A percentile compares a stretch with the other conserved stretches of the same genome.
phyloP scores from a whole-genome alignment of 768 basidiomycete species.

The Trametes cubensis region DNA sequence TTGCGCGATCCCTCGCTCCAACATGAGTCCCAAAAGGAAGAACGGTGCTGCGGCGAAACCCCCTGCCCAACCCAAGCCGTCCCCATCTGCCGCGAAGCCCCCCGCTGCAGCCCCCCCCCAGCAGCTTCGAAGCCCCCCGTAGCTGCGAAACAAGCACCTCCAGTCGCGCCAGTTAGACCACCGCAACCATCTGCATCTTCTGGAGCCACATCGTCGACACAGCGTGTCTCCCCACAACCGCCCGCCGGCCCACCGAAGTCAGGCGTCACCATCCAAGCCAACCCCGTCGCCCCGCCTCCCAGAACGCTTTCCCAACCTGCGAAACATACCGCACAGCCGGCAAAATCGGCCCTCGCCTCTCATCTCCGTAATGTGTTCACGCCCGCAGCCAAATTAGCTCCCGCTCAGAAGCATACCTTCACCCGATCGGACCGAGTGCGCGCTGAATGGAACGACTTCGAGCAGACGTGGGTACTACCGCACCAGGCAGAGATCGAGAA shows the following conservation, averaged over 20 bases:
- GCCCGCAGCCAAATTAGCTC: background rate
- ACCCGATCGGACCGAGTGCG: slow-evolving; percentile 21
- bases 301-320: slow-evolving; percentile 9
- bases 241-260: slow-evolving; percentile 5
- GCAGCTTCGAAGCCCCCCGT: slow-evolving; percentile 1
- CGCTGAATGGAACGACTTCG: slow-evolving; percentile 17
- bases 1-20: slow-evolving; percentile 7
- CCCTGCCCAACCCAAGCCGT: slow-evolving; percentile 21
- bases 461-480: slow-evolving; percentile 13
- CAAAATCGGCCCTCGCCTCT: slow-evolving; percentile 7
- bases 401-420: slow-evolving; percentile 11
- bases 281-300: slow-evolving; percentile 11
- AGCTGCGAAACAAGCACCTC: background rate
- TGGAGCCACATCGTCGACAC: background rate
- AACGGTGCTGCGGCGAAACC: slow-evolving; percentile 16
- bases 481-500: slow-evolving; percentile 12
- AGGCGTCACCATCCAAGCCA: slow-evolving; percentile 5
- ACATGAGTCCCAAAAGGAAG: slow-evolving; percentile 22
- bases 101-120: background rate
- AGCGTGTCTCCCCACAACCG: slow-evolving; percentile 18
- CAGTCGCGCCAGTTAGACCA: background rate
- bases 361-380: background rate
- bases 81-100: slow-evolving; percentile 11
- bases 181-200: background rate
- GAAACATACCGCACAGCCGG: slow-evolving; percentile 13